Evolutionary conservation across 768 basidiomycete species (phyloP), one percentile per base, ranked within the genome.

Genomic region (Lentinus tigrinus): DNA sequence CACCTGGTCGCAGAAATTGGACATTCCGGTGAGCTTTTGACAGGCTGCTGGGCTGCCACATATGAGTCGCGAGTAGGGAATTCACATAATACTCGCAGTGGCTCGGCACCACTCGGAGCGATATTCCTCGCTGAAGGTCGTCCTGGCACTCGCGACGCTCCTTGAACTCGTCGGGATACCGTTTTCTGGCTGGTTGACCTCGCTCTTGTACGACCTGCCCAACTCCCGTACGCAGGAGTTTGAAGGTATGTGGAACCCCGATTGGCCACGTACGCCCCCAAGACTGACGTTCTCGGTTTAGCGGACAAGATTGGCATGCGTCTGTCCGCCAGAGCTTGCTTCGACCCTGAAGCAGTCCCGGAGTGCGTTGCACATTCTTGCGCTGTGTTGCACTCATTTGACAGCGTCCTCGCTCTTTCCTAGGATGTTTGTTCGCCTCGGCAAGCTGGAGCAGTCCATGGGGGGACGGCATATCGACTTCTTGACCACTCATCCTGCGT

Each of bases 251-350:
- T 26, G 19, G n/a, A 28, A 36, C 55, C 19, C 24, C 23, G 19
- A 54, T 61, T 34, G 19, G 21, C 7, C 34, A 9, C 19, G 27
- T 17, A 34, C 23, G n/a, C 27, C n/a, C 13, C 17, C 47, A 10
- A 3, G 21, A 46, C 21, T 11, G n/a, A 19, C 21, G 21, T 19
- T 23, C n/a, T 44, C 21, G 13, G 16, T 42, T 19, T 62, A 93
- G 95, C 95, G 37, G 95, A 98, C 69, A 79, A 83, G 27, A 88
- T 98, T 50, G 95, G 96, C 8, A 71, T 98, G 46, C 79, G 80
- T 6, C 77, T 98, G 26, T 88, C 89, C 75, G 80, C 92, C 49
- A 81, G 79, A 63, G 95, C 94, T 0, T 98, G 95, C 73, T 98
- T 85, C 69, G 82, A 98, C 67, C 95, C 95, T 0, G 74, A 71